Percentiles rank a stretch among this genome's conserved stretches.
These are phyloP conservation scores for Epichloe hybrida DNA, from an alignment of 2,329 filamentous ascomycete species.

Conservation along the genomic window DNA sequence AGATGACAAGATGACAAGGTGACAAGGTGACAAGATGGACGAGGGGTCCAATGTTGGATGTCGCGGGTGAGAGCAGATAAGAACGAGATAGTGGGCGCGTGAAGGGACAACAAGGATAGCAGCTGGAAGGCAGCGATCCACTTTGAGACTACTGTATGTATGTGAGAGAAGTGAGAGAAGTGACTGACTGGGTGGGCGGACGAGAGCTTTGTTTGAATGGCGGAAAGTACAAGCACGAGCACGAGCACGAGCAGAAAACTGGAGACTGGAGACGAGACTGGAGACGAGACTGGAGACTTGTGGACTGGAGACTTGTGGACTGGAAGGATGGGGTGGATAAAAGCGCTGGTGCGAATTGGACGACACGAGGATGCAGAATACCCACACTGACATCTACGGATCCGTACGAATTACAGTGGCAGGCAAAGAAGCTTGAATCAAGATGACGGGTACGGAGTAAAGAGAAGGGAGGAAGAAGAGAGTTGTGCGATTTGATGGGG, in stretches of 20 bases:
- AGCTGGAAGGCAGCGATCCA: neutral
- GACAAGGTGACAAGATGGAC: neutral
- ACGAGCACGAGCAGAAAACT: neutral
- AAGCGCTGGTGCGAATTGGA: neutral
- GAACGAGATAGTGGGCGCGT: neutral
- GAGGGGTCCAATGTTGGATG: neutral
- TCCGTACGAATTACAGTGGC: no score
- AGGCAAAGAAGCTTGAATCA: neutral
- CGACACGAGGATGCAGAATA: no score
- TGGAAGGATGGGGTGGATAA: neutral
- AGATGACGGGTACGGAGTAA: neutral
- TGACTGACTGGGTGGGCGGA: neutral
- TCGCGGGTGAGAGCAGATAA: slow-evolving; percentile 1
- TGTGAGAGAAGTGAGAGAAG: no score
- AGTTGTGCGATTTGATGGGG: no score
- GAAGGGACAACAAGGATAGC: neutral
- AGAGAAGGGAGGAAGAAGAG: neutral
- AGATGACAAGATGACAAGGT: neutral
- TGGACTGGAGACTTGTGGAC: no score
- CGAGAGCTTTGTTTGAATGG: neutral
- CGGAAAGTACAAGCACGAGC: neutral
- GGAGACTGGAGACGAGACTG: neutral
- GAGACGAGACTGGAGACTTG: no score
- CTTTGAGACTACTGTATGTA: neutral
- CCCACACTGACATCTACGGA: no score